Base-by-base conservation (phyloP, 371 early-diverging fungal species). In the Mucor mucedo region DNA sequence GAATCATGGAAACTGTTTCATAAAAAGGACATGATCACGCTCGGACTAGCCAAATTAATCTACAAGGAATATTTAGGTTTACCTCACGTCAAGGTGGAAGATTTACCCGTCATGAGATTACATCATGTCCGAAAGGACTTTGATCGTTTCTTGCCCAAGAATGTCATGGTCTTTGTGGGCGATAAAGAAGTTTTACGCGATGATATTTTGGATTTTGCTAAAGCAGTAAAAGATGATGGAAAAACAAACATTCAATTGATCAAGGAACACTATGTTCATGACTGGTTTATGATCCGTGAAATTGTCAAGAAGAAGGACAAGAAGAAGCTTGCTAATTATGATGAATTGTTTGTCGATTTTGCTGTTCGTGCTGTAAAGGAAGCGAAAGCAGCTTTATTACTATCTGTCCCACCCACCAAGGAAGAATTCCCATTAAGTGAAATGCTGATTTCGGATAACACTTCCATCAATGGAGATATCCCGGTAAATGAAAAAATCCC, bases 231-330 rank as follows among this genome's bases (percentile, higher is more conserved):
- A 30, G 58, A 60, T 11, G 75, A 74, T 39, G 70, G 71, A 10
- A 42, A 57, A 5, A 39, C 53, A 14, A 66, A 72, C 8, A 52
- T 77, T 8, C 44, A 55, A 3, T 49, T 77, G 5, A 49, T 68
- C 52, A 65, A 63, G 27, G 80, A 76, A 44, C 56, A 70, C 6
- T 75, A 75, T 63, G 57, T 65, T 11, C 80, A 79, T 58, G 75
- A 75, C 42, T 79, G 80, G 80, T 79, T 69, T 58, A 33, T 79
- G 55, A 73, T 76, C 27, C 75, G 69, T 21, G 72, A 75, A 16
- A 67, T 77, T n/a, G 64, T 79, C 39, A 71, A 67, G 21, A 66
- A 69, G 30, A 70, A 66, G 42, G 68, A 77, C 28, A 75, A 67
- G 32, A 33, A 44, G 3, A 60, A 71, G 50, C 61, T 79, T 32